Evolutionary conservation across 2,329 filamentous ascomycete species (phyloP), one percentile per base, ranked within the genome.

Genomic region (Colletotrichum liaoningense): DNA sequence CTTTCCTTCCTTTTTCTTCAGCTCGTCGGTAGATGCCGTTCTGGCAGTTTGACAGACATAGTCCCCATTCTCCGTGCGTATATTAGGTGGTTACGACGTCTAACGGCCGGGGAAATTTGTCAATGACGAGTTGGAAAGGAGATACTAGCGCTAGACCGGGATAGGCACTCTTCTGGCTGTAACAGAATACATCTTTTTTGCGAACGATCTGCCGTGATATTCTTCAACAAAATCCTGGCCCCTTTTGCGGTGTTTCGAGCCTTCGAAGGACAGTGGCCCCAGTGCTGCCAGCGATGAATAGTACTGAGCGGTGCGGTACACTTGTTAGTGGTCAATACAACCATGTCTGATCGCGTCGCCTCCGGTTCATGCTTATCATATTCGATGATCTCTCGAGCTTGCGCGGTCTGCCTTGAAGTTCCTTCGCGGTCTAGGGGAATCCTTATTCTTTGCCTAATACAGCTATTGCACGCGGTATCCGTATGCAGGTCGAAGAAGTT

Each of bases 11-110:
- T 30, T 56, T 63, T 38, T 22, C 30, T 19, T 22, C 19, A 49
- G 19, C 63, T 57, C 19, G 14, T 65, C 49, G 63, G 63, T 56
- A 42, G 30, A n/a, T 65, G 22, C 49, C 63, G 30, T 56, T 19
- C 33, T 56, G 63, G 38, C 49, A 65, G 38, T 19, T 22, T 56
- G 63, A 56, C 49, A 65, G 38, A 42, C 38, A 22, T 24, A 3
- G 26, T 12, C 63, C 49, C 30, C 52, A 7, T 55, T 56, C 22
- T 54, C 63, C 49, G 14, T 63, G 26, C 12, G 16, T 5, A 19
- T 52, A 28, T 52, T 28, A 63, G 49, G 42, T n/a, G 11, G 19
- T n/a, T 28, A 12, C n/a, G 22, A 54, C 11, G 8, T 35, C 12
- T 8, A 33, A 16, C 30, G 7, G 33, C 24, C n/a, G 60, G n/a